Conservation (phyloP, 441 rosid genomes). For the Adansonia madagascariensis region DNA sequence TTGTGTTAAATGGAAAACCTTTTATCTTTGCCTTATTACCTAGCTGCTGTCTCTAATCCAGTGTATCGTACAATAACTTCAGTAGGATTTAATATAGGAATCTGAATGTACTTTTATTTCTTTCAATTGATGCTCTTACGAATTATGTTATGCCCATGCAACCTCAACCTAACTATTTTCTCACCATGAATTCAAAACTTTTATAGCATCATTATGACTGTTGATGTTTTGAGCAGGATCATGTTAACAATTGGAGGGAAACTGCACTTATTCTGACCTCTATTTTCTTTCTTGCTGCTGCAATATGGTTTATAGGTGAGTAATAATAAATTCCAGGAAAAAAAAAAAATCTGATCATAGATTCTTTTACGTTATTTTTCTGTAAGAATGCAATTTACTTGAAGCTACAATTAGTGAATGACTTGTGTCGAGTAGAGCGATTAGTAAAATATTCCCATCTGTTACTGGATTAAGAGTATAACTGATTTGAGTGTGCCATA, state of each 20-base stretch:
- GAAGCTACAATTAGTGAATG: not conserved
- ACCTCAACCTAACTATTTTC: not conserved
- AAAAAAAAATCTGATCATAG: not conserved
- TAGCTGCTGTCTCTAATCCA: not conserved
- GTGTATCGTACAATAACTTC: not conserved
- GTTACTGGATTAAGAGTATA: not conserved
- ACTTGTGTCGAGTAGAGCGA: not conserved
- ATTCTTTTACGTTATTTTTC: not conserved
- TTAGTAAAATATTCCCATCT: not conserved
- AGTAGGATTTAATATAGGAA: not conserved
- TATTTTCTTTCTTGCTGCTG: slow-evolving; percentile 62
- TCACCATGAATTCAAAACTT: not conserved
- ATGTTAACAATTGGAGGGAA: slow-evolving; percentile 62
- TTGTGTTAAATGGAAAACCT: not conserved
- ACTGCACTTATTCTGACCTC: slow-evolving; percentile 66
- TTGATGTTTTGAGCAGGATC: slow-evolving; percentile 51
- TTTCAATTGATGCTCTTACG: not conserved
- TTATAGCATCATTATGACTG: slow-evolving; percentile 22
- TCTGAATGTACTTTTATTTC: not conserved
- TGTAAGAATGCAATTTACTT: not conserved
- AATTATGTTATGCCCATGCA: not conserved
- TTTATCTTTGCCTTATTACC: not conserved
- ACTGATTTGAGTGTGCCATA: not conserved
- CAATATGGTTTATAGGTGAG: slow-evolving; percentile 61
- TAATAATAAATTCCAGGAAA: not conserved